phyloP scores from a whole-genome alignment of 129 eudicot species.

The Gnaphalium uliginosum region DNA sequence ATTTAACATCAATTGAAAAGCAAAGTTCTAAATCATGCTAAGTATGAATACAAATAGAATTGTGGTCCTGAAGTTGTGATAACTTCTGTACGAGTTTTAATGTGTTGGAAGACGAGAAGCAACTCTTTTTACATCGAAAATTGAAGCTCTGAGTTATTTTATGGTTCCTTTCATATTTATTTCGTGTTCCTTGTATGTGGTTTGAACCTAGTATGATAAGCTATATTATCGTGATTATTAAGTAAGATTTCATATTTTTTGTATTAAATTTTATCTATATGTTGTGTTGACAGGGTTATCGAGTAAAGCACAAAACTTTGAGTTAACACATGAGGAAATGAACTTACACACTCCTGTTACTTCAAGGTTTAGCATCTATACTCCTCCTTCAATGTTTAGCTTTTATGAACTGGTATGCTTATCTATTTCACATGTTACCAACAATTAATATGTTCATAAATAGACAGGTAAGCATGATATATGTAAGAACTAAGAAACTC shows the following conservation, averaged over 20 bases:
- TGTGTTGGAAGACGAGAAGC: not conserved
- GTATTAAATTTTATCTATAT: not conserved
- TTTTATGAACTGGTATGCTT: not conserved
- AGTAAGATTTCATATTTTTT: constrained; percentile 16
- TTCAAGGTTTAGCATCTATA: constrained; percentile 7
- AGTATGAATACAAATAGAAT: not conserved
- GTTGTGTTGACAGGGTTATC: constrained; percentile 51
- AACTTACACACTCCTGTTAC: constrained; percentile 15
- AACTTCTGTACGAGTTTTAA: not conserved
- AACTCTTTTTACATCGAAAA: not conserved
- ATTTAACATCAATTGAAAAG: not conserved
- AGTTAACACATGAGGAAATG: constrained; percentile 47
- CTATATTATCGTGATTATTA: constrained; percentile 36
- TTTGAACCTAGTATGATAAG: constrained; percentile 5
- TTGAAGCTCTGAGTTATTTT: not conserved
- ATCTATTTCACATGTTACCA: constrained; percentile 12
- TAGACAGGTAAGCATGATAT: not conserved
- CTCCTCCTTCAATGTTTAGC: not conserved
- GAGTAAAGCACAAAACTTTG: constrained; percentile 41
- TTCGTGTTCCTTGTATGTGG: not conserved
- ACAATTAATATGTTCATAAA: not conserved
- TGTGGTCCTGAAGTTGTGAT: not conserved
- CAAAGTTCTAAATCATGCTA: not conserved
- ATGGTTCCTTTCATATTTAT: not conserved
- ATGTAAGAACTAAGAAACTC: not conserved